Conservation (phyloP, 768 basidiomycete species). For the Cubamyces sp. region DNA sequence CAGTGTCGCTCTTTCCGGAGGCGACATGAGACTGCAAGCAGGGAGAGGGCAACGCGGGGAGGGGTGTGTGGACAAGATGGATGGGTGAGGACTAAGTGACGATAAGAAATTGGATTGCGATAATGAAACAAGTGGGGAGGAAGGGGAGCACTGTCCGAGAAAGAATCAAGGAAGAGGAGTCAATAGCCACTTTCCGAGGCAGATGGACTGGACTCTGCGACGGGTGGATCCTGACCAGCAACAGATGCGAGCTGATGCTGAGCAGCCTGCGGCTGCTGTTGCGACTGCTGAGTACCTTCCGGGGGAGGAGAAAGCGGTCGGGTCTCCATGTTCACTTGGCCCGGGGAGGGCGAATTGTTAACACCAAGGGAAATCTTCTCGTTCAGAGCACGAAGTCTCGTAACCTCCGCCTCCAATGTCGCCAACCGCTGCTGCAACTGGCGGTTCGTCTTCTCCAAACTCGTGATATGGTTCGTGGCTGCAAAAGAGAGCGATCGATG, state of each 20-base stretch:
- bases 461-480: slow-evolving; percentile 82
- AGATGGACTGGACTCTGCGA: slow-evolving; percentile 59
- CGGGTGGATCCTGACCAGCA: slow-evolving; percentile 62
- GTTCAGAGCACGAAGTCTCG: slow-evolving; percentile 72
- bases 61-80: slow-evolving; percentile 34
- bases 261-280: slow-evolving; percentile 22
- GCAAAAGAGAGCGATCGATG: slow-evolving; percentile 13
- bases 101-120: slow-evolving; percentile 28
- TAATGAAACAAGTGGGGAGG: slow-evolving; percentile 19
- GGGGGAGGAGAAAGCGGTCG: slow-evolving; percentile 70
- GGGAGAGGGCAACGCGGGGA: slow-evolving; percentile 39
- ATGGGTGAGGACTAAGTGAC: slow-evolving; percentile 28
- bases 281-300: slow-evolving; percentile 47
- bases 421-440: slow-evolving; percentile 71
- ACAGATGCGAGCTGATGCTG: slow-evolving; percentile 53
- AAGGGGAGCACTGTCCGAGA: slow-evolving; percentile 28
- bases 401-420: slow-evolving; percentile 68
- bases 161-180: slow-evolving; percentile 24
- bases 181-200: slow-evolving; percentile 40
- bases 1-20: slow-evolving; percentile 20
- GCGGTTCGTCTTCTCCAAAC: slow-evolving; percentile 72
- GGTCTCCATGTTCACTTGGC: slow-evolving; percentile 45
- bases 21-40: slow-evolving; percentile 25
- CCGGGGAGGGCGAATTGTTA: slow-evolving; percentile 59
- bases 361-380: slow-evolving; percentile 81